Base-by-base conservation (phyloP, 2,329 filamentous ascomycete species). In the Grosmannia huntii region DNA sequence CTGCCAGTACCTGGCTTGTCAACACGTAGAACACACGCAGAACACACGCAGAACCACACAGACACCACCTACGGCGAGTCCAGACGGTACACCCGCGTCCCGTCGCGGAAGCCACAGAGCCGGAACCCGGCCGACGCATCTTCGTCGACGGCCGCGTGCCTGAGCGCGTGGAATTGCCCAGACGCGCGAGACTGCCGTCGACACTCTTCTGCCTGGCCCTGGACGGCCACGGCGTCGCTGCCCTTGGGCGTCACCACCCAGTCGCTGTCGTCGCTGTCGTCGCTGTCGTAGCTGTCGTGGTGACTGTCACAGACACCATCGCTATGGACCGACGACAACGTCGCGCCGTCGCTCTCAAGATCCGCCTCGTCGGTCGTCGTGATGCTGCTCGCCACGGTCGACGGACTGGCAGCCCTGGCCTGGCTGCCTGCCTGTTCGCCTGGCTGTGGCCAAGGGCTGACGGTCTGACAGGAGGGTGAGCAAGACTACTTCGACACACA, bases 31-130 rank as follows among this genome's bases (percentile, higher is more conserved):
- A 10, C 5, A 36, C 33, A 10, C 33, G 33, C 16, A 54, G 9
- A 44, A 28, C 6, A 28, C 33, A n/a, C n/a, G n/a, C 36, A 27
- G 11, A 44, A 5, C 51, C 23, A n/a, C 28, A 52, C 36, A 38
- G 27, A 10, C 5, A n/a, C 2, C 14, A 53, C 16, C 2, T 16
- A 61, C 56, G 19, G 14, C 7, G 61, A 57, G 10, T 55, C 44
- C 19, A 63, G 44, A 1, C 44, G 51, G 59, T 62, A 63, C 6
- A 63, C 62, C 5, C 60, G 60, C 27, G n/a, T 14, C n/a, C 62
- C 62, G 54, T 50, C 16, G 21, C 33, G 16, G 53, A 60, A 60
- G 2, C 60, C 60, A 27, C 53, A 50, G 21, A 60, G 52, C 4
- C 49, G 46, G 50, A 62, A 62, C 2, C 55, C 57, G 1, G 44